Evolutionary conservation across 192 early-diverging fungal species (phyloP).

Genomic region (Coemansia sp.): DNA sequence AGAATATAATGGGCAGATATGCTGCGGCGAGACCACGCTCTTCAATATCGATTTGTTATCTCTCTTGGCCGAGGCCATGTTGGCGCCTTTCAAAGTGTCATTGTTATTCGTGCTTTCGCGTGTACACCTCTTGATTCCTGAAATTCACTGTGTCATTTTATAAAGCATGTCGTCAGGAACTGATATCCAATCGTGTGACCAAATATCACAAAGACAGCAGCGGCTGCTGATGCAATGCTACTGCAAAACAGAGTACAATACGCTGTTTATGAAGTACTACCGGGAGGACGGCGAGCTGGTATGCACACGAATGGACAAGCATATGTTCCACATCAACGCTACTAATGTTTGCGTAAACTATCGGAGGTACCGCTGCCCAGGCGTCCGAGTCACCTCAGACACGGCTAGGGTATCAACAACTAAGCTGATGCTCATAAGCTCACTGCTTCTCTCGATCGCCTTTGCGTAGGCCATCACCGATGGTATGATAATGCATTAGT

Average conservation of each 20-base stretch:
- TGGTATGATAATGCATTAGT: background rate
- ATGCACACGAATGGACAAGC: constrained; percentile 34
- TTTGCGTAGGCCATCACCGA: background rate
- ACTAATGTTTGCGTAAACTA: constrained; percentile 25
- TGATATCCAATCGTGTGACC: constrained; percentile 24
- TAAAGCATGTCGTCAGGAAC: constrained; percentile 6
- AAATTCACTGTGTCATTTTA: background rate
- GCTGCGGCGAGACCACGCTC: constrained; percentile 10
- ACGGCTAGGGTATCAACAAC: constrained; percentile 7
- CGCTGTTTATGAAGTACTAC: constrained; percentile 34
- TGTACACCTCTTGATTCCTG: background rate
- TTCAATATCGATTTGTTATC: background rate
- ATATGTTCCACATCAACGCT: constrained; percentile 21
- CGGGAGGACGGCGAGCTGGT: constrained; percentile 13
- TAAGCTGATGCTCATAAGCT: constrained; percentile 16
- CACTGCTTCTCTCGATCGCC: constrained; percentile 14
- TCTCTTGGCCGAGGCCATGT: background rate
- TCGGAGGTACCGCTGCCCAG: constrained; percentile 26
- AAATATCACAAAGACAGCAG: constrained; percentile 33
- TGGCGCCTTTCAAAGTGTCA: background rate
- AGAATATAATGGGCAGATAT: background rate
- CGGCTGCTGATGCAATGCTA: constrained; percentile 44
- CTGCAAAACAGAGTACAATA: constrained; percentile 40
- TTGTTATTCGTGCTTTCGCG: background rate
- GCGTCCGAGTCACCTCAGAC: constrained; percentile 15